Evolutionary conservation across 2,329 filamentous ascomycete species (phyloP).

Genomic region (Ceratocystis colombiana): DNA sequence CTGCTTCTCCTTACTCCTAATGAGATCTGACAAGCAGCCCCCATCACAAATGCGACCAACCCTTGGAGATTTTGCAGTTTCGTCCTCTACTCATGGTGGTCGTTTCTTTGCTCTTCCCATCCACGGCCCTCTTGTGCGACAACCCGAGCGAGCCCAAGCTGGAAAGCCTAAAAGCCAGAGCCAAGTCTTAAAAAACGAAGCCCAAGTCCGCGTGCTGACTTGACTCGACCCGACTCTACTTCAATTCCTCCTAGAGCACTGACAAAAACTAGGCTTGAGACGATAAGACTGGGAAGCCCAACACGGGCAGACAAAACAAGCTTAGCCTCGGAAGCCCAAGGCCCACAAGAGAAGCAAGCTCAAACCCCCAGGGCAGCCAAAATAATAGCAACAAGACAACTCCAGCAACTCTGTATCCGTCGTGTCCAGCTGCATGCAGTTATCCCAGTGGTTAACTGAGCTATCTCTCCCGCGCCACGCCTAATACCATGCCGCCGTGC

Average conservation of each 20-base stretch:
- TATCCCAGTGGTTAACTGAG: not conserved
- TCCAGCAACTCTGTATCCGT: not conserved
- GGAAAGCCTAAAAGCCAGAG: not conserved
- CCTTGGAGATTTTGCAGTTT: not conserved
- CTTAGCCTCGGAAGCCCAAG: too few relatives aligned
- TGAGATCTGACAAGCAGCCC: slow-evolving; percentile 3
- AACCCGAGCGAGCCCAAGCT: too few relatives aligned
- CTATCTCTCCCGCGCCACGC: too few relatives aligned
- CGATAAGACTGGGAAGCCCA: too few relatives aligned
- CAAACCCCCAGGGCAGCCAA: not conserved
- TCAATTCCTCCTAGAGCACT: not conserved
- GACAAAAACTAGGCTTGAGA: not conserved
- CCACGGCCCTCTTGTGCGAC: too few relatives aligned
- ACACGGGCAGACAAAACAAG: too few relatives aligned
- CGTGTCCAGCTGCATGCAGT: not conserved
- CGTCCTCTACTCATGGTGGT: not conserved
- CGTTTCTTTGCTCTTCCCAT: too few relatives aligned
- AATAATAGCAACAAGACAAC: not conserved
- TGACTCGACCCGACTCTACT: not conserved
- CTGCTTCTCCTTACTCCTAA: not conserved
- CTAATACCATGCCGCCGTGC: too few relatives aligned
- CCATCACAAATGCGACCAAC: too few relatives aligned
- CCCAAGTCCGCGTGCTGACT: not conserved
- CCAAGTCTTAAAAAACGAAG: not conserved
- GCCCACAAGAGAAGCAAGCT: not conserved